Base-by-base conservation (phyloP, 257 asterid genomes). In the Solanum appendiculatum region DNA sequence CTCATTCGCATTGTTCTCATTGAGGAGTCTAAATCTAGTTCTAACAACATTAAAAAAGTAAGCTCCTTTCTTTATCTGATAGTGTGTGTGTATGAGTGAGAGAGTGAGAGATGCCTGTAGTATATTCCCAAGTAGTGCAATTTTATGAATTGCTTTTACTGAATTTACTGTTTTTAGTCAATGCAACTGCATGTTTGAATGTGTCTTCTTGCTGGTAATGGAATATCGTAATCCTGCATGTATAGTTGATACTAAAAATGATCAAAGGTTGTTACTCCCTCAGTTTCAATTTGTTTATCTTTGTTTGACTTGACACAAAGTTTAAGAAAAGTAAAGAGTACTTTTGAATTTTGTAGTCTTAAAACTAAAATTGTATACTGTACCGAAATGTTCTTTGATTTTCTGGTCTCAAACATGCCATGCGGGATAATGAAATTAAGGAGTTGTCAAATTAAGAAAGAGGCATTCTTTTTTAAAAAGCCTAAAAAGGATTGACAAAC, bases 1-100 rank as follows among this genome's bases (percentile, higher is more conserved):
- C 98, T 97, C 64, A 87, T 95, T 86, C 98, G 94, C 73, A 87
- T 97, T 39, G 90, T 95, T 88, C 92, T 94, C 73, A 86, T 89
- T 46, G 96, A 95, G 93, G 99, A 97, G 90, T 91, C 95, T 11
- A 85, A 72, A 15, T 85, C 92, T 27, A 87, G 88, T 63, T 85
- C 97, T 33, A 92, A 77, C 86, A 89, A 88, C 66, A 89, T 88
- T 3, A 46, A 93, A 37, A 97, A 93, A 90, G 98, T 93, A 94
- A 89, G 48, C 70, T 75, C 89, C 54, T 18, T n/a, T 42, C 54
- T 46, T 72, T 48, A 29, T 72, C 85, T 34, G 31, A 42, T 69
- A 73, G 63, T 21, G 21, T 54, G 25, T 54, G 81, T 85, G 13
- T 86, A 23, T 60, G 85, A n/a, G n/a, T n/a, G n/a, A n/a, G n/a